Conservation (phyloP, 768 basidiomycete species). For the Tulasnella sp. region DNA sequence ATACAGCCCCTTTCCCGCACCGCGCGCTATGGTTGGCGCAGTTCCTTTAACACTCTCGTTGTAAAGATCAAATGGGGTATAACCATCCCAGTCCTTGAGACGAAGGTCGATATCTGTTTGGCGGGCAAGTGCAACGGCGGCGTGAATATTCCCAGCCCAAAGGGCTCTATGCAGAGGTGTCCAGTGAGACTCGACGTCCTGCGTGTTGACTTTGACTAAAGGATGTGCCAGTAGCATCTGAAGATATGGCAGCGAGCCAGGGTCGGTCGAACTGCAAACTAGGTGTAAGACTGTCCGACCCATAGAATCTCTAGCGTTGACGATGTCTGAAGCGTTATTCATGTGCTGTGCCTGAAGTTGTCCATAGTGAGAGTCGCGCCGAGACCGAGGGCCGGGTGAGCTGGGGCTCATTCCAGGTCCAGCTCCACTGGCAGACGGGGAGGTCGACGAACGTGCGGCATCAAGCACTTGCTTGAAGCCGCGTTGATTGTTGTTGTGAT, state of each 20-base stretch:
- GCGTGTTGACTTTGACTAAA: constrained; percentile 63
- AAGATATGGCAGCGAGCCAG: constrained; percentile 62
- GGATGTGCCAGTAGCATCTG: constrained; percentile 66
- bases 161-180: constrained; percentile 82
- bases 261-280: constrained; percentile 54
- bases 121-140: constrained; percentile 62
- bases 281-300: constrained; percentile 77
- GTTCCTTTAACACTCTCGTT: constrained; percentile 79
- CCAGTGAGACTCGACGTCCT: constrained; percentile 81
- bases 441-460: constrained; percentile 31
- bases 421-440: constrained; percentile 29
- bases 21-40: constrained; percentile 33
- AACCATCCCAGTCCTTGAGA: constrained; percentile 76
- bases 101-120: constrained; percentile 59
- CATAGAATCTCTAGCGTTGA: constrained; percentile 62
- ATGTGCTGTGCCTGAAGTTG: constrained; percentile 3
- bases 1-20: constrained; percentile 46
- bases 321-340: constrained; percentile 33
- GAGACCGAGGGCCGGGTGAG: constrained; percentile 38
- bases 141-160: constrained; percentile 65
- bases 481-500: constrained; percentile 57
- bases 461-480: constrained; percentile 70
- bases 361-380: constrained; percentile 38
- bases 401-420: constrained; percentile 28
- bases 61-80: constrained; percentile 87